phyloP scores from a whole-genome alignment of 148 eudicot species.

The Vaccinium darrowii region DNA sequence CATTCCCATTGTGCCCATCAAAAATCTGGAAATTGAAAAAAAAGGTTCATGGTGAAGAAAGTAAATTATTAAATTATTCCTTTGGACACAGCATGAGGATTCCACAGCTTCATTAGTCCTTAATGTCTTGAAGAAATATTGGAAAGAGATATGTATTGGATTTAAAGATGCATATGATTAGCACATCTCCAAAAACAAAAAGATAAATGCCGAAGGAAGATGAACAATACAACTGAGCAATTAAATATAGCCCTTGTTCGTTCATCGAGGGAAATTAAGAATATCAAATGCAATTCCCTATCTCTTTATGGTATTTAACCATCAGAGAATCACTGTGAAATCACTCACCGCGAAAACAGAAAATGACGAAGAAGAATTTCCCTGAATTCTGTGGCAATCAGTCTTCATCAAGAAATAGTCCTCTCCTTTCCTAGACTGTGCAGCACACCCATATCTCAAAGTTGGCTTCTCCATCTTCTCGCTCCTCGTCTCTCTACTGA shows the following conservation, averaged over 20 bases:
- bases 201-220: no score
- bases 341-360: constrained; percentile 77
- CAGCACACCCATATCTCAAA: constrained; percentile 86
- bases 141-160: constrained; percentile 6
- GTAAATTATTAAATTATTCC: background rate
- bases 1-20: constrained; percentile 96
- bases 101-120: background rate
- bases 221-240: no score
- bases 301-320: background rate
- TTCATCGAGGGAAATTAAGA: background rate
- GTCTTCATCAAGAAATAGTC: constrained; percentile 78
- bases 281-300: background rate
- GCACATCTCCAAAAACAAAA: no score
- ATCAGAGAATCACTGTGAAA: background rate
- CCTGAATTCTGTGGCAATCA: constrained; percentile 75
- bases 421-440: constrained; percentile 92
- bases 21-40: constrained; percentile 49
- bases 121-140: background rate
- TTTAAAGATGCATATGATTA: background rate
- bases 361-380: constrained; percentile 70
- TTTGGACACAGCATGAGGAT: background rate
- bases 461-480: constrained; percentile 76
- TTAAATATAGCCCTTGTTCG: background rate
- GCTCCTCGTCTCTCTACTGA: constrained; percentile 83
- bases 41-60: background rate